Evolutionary conservation across 306 rosid species (phyloP).

Genomic region (Glycine latifolia): DNA sequence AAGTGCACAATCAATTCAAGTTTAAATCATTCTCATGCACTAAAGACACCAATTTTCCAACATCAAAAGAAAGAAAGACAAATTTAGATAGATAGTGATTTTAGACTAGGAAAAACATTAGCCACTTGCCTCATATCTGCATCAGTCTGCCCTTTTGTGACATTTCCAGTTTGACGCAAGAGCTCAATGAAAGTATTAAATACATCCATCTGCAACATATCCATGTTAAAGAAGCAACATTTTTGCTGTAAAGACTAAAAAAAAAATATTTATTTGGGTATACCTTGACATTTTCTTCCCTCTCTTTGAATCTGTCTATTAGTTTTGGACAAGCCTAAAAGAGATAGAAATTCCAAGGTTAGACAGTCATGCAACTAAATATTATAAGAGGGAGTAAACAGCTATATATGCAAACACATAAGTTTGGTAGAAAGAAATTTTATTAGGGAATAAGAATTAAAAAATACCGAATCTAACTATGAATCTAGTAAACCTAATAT

Average conservation of each 20-base stretch:
- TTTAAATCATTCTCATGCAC: not conserved
- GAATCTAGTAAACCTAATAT: slow-evolving; percentile 25
- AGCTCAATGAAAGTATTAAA: slow-evolving; percentile 94
- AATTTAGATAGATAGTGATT: slow-evolving; percentile 8
- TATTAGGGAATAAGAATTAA: not conserved
- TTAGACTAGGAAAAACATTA: slow-evolving; percentile 38
- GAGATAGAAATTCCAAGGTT: slow-evolving; percentile 34
- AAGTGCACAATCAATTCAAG: slow-evolving; percentile 19
- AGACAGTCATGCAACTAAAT: slow-evolving; percentile 37
- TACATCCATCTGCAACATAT: slow-evolving; percentile 88
- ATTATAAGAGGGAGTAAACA: slow-evolving; percentile 34
- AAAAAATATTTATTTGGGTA: slow-evolving; percentile 29
- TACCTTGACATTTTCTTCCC: slow-evolving; percentile 99
- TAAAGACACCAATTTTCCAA: slow-evolving; percentile 8
- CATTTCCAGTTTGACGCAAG: slow-evolving; percentile 97
- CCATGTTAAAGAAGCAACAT: slow-evolving; percentile 50
- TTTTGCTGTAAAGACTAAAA: slow-evolving; percentile 24
- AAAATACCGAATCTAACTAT: slow-evolving; percentile 29
- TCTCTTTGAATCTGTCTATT: slow-evolving; percentile 95
- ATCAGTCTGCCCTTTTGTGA: slow-evolving; percentile 92
- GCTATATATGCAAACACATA: slow-evolving; percentile 12
- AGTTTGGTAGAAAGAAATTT: slow-evolving; percentile 3
- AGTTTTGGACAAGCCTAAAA: slow-evolving; percentile 97
- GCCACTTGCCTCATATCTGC: slow-evolving; percentile 74
- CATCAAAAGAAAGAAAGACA: slow-evolving; percentile 2